Conservation (phyloP, 257 asterid species). For the Solanum paucissectum region DNA sequence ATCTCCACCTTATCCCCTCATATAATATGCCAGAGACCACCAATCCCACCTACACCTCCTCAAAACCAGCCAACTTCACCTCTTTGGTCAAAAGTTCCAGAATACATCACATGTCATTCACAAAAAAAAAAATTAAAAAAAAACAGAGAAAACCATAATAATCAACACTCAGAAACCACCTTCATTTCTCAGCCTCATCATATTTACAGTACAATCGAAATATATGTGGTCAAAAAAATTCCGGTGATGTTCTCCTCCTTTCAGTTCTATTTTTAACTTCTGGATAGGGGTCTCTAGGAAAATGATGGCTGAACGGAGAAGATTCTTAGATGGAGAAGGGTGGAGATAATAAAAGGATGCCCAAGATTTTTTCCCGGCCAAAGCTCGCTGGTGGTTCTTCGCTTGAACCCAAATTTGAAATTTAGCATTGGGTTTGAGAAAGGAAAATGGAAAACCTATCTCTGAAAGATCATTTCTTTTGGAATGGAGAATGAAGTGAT, state of each 20-base stretch:
- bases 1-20: background rate
- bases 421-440: background rate
- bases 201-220: background rate
- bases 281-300: background rate
- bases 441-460: background rate
- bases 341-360: background rate
- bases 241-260: background rate
- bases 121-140: background rate
- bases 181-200: background rate
- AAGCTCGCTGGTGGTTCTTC: background rate
- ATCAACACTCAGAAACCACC: background rate
- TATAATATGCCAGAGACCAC: background rate
- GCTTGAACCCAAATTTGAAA: background rate
- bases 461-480: background rate
- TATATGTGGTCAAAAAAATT: background rate
- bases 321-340: background rate
- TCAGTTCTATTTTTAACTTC: background rate
- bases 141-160: background rate
- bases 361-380: background rate
- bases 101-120: background rate
- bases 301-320: background rate
- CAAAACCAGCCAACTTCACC: background rate
- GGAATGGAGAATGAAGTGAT: background rate
- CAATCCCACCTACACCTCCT: background rate
- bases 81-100: background rate